Base-by-base conservation (phyloP, 495 filamentous ascomycete species). In the Hamigera avellanea region DNA sequence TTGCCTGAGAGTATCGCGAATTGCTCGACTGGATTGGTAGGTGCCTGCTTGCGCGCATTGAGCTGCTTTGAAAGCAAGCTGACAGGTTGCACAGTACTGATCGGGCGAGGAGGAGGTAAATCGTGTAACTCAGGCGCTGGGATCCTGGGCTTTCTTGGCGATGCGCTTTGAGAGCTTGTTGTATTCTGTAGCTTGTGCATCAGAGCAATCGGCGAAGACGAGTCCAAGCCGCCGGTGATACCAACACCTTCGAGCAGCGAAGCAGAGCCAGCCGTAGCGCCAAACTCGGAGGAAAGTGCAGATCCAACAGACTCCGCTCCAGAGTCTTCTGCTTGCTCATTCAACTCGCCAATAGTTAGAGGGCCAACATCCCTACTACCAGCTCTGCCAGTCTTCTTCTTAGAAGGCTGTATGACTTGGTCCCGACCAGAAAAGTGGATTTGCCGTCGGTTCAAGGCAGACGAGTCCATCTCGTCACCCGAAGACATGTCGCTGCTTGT, bases 401-500 rank as follows among this genome's bases (percentile, higher is more conserved):
- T 66, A 6, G 78, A 59, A 6, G 73, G 61, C 23, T 80, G 74
- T 39, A 73, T 73, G 19, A 70, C 54, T 44, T 74, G 72, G 36
- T 72, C 48, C 41, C 62, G 50, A 26, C 48, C 46, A 19, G 60
- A 64, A 40, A 71, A 61, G 48, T 80, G 64, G 36, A 78, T 63
- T 31, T 69, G 78, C 43, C 57, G 75, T 48, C 59, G 67, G 57
- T 57, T 81, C 64, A 78, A 81, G 3, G 70, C 64, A 8, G 76
- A 76, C 1, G 76, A 62, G 27, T 86, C 83, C 26, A 86, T 66
- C 41, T 91, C 86, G 48, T 89, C 88, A 43, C 93, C 86, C 0
- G 86, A 93, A 1, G 86, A 93, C 42, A 95, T 72, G 35, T 95
- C 87, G 54, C 85, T 93, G 55, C 86, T 93, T 1, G 87, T 93